Evolutionary conservation across 768 basidiomycete genomes (phyloP).

Genomic region (Xerocomus spinulosus): DNA sequence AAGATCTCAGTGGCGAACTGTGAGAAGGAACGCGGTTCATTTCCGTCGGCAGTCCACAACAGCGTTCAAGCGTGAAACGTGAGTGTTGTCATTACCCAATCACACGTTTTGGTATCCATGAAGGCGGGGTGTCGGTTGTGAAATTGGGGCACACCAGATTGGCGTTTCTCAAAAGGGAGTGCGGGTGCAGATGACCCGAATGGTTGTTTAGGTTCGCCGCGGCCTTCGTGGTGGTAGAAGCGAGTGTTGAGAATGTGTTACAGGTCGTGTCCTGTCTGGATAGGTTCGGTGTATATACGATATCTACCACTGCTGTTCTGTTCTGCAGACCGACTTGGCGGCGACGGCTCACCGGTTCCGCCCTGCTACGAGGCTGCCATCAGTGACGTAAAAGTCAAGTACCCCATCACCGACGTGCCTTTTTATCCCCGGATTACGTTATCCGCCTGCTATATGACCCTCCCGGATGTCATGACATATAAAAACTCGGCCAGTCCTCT

Average conservation of each 20-base stretch:
- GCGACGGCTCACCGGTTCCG: constrained; percentile 8
- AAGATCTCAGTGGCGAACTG: background rate
- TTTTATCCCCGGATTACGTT: constrained; percentile 23
- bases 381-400: constrained; percentile 1
- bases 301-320: too few relatives aligned
- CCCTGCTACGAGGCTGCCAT: background rate
- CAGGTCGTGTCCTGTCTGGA: background rate
- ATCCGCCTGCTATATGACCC: background rate
- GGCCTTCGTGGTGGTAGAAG: too few relatives aligned
- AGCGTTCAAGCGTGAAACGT: constrained; percentile 6
- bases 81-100: constrained; percentile 10
- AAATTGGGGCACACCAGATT: background rate
- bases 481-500: background rate
- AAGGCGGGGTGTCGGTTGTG: background rate
- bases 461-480: constrained; percentile 5
- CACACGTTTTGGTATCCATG: background rate
- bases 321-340: background rate
- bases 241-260: background rate
- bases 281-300: background rate
- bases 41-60: background rate
- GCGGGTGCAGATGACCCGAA: too few relatives aligned
- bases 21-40: constrained; percentile 3
- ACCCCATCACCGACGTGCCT: constrained; percentile 11
- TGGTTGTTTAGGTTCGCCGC: too few relatives aligned
- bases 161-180: background rate